Evolutionary conservation across 129 eudicot species (phyloP).

Genomic region (Flaveria bidentis): DNA sequence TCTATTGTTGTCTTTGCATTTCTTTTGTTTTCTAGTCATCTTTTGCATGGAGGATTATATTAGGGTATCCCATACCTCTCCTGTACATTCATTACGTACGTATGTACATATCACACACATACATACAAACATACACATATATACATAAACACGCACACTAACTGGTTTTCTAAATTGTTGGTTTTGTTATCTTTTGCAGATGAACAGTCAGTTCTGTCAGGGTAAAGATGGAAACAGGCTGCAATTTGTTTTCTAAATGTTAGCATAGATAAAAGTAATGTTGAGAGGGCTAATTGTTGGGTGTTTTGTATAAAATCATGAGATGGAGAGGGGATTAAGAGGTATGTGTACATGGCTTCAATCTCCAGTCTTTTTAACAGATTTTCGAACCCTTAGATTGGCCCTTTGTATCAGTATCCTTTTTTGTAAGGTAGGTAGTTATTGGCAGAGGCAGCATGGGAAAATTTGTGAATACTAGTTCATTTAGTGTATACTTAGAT

Average conservation of each 20-base stretch:
- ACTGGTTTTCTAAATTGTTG: slow-evolving; percentile 11
- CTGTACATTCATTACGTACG: no score
- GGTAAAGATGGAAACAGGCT: slow-evolving; percentile 39
- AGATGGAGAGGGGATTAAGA: slow-evolving; percentile 51
- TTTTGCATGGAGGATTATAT: neutral
- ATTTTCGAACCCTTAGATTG: slow-evolving; percentile 47
- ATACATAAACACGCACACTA: neutral
- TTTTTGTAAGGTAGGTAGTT: slow-evolving; percentile 46
- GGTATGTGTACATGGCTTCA: slow-evolving; percentile 70
- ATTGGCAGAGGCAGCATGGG: slow-evolving; percentile 55
- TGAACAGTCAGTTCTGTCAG: slow-evolving; percentile 36
- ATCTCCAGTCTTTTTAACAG: slow-evolving; percentile 33
- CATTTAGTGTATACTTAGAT: slow-evolving; percentile 41
- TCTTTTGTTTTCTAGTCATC: neutral
- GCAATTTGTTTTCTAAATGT: slow-evolving; percentile 27
- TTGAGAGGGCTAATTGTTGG: slow-evolving; percentile 50
- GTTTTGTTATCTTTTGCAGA: slow-evolving; percentile 40
- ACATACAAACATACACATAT: no score
- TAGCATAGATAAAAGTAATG: slow-evolving; percentile 30
- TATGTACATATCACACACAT: no score
- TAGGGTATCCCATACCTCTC: neutral
- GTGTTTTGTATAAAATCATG: slow-evolving; percentile 63
- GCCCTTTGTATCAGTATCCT: slow-evolving; percentile 52
- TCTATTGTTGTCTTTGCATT: neutral
- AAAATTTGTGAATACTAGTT: slow-evolving; percentile 63